These are phyloP conservation scores for Cyphellophora attinorum DNA, from an alignment of 2,329 filamentous ascomycete genomes.

Conservation along the genomic window DNA sequence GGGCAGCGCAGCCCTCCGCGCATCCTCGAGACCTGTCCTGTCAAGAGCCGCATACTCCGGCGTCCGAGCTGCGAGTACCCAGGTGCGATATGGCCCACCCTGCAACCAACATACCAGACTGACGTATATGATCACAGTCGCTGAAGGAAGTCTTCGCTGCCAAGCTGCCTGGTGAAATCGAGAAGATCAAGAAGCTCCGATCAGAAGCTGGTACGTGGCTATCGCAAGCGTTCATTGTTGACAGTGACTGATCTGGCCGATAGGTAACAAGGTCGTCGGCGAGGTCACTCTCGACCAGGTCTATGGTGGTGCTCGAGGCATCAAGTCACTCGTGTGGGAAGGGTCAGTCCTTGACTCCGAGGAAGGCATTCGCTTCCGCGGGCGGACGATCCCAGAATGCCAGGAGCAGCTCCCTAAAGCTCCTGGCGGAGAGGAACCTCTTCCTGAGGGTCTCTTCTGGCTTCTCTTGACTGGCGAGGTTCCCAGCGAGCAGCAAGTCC, in stretches of 20 bases:
- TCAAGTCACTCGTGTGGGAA: constrained; percentile 98
- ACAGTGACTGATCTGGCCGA: not conserved
- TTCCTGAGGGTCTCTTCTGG: constrained; percentile 99
- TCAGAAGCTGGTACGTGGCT: constrained; percentile 66
- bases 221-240: constrained; percentile 9
- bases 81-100: constrained; percentile 84
- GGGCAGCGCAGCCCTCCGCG: constrained; percentile 71
- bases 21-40: constrained; percentile 60
- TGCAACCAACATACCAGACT: constrained; percentile 64
- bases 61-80: constrained; percentile 72
- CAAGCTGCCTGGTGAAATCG: constrained; percentile 88
- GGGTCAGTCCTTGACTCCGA: constrained; percentile 94
- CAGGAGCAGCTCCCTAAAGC: constrained; percentile 96
- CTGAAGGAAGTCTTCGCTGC: constrained; percentile 98
- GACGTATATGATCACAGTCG: constrained; percentile 49
- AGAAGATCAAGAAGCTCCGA: constrained; percentile 97
- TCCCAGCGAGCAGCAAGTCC: constrained; percentile 94
- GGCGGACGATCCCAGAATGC: constrained; percentile 98
- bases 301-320: constrained; percentile 96
- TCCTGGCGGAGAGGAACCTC: constrained; percentile 89
- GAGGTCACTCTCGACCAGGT: constrained; percentile 99
- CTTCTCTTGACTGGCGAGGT: constrained; percentile 97
- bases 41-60: constrained; percentile 69
- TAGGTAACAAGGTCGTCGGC: constrained; percentile 72
- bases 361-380: constrained; percentile 98